A percentile compares a stretch with the other conserved stretches of the same genome.
Conservation (phyloP, 1,139 yeast species). For the Lodderomyces parapsilosis region DNA sequence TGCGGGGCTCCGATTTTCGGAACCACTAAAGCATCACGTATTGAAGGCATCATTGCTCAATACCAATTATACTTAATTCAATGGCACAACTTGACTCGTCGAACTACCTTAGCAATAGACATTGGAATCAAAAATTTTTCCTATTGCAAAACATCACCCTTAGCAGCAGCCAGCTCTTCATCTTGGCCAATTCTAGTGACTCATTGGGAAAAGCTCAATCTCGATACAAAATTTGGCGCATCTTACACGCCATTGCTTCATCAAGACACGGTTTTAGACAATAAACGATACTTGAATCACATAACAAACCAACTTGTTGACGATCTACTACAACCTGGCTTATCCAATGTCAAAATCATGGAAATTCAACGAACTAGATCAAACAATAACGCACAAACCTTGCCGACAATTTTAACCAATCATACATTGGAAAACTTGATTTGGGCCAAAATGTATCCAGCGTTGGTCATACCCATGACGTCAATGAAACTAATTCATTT, state of each 20-base stretch:
- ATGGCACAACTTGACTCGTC: slow-evolving; percentile 10
- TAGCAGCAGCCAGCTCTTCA: not conserved
- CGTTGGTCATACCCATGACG: slow-evolving; percentile 31
- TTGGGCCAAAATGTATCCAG: slow-evolving; percentile 18
- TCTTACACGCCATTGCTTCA: slow-evolving; percentile 13
- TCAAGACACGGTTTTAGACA: slow-evolving; percentile 20
- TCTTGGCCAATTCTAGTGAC: slow-evolving; percentile 11
- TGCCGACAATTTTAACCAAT: slow-evolving; percentile 40
- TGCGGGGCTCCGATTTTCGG: slow-evolving; percentile 33
- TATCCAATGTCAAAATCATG: slow-evolving; percentile 26
- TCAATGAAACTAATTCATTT: slow-evolving; percentile 37
- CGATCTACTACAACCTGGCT: slow-evolving; percentile 8
- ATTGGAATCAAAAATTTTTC: slow-evolving; percentile 45
- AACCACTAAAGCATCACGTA: slow-evolving; percentile 23
- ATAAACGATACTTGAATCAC: slow-evolving; percentile 26
- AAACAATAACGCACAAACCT: slow-evolving; percentile 28
- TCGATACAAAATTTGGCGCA: slow-evolving; percentile 14
- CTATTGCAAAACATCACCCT: slow-evolving; percentile 27
- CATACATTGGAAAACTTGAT: slow-evolving; percentile 35
- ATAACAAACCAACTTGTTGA: slow-evolving; percentile 22
- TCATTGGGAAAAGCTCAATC: slow-evolving; percentile 33
- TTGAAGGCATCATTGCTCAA: slow-evolving; percentile 23
- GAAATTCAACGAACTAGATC: slow-evolving; percentile 44
- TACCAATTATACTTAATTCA: slow-evolving; percentile 18
- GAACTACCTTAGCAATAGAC: slow-evolving; percentile 29